Base-by-base conservation (phyloP, 768 basidiomycete species). In the Mycena rebaudengoi region DNA sequence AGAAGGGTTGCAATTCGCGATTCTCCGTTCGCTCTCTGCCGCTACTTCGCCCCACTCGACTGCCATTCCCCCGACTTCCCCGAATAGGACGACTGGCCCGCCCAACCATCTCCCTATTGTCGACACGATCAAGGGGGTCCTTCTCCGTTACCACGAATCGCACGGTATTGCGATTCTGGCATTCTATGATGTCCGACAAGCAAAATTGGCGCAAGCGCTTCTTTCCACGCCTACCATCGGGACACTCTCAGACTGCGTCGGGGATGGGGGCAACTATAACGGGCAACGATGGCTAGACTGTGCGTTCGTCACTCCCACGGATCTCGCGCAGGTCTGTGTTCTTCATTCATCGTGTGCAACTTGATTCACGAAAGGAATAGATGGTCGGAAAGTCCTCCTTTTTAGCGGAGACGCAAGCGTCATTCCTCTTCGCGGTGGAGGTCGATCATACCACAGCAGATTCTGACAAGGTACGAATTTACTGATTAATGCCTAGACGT, bases 101-200 rank as follows among this genome's bases (percentile, higher is more conserved):
- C 23, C 25, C 40, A 53, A 37, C 14, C 49, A 35, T 32, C 20
- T 51, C 23, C 55, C 46, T 35, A 35, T 48, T 40, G 33, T 54
- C 66, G 66, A 67, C 29, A 63, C 53, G 18, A 82, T 91, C 59
- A 87, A 88, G 70, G 87, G 86, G 10, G 82, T 90, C 50, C 85
- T 85, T 65, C 80, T 82, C 33, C 82, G 83, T 32, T 82, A 82
- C 64, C 84, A 84, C 51, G 77, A 79, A 49, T 78, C 79, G 11
- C 78, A 85, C 35, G 88, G 88, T 7, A 75, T 85, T 41, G 76
- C 90, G 44, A 79, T 90, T 62, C 64, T 89, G 20, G 84, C 87
- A 7, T 90, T 91, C 66, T 85, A 83, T 73, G 88, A 91, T 66
- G 72, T 83, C 43, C 83, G 88, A 51, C 77, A 88, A 49, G 84